Base-by-base conservation (phyloP, 208 protist species). In the Wallacemonas rigidus region DNA sequence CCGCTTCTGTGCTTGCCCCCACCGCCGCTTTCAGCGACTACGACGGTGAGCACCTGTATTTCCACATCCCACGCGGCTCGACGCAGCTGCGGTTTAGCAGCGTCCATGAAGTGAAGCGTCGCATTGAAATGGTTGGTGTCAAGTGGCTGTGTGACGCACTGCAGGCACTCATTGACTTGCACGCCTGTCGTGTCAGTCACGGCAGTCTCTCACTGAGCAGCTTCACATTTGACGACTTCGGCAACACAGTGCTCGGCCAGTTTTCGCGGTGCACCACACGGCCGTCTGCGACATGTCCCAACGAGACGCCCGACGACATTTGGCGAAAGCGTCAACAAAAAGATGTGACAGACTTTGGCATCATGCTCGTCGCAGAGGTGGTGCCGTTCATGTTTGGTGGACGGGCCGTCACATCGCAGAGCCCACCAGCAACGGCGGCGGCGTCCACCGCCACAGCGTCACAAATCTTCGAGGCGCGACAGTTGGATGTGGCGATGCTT, bases 221-320 rank as follows among this genome's bases (percentile, higher is more conserved):
- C 75, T 93, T 93, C 77, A 93, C 85, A 12, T 90, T 85, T 75
- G 88, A 93, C 71, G 83, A 88, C 70, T 93, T 93, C 71, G 88
- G 88, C 67, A 88, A 90, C 72, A 86, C 82, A 2, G 77, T 80
- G 35, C 69, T 93, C 0, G 88, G 85, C n/a, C 74, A 81, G 44
- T 93, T 93, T 56, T 75, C 41, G 80, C 75, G 57, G 55, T 72
- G 65, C 76, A 69, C 71, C 11, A 58, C 26, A 43, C 41, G 74
- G 6, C 45, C 68, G 53, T 43, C 55, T 14, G n/a, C 54, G 14
- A 53, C 55, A 8, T 44, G 68, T 14, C 36, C 47, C 43, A 17
- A 14, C 51, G 53, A 53, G 55, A 69, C 35, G 54, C 55, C 51
- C n/a, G 43, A 55, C 72, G 54, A 8, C 64, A 58, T 57, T 69